A percentile compares a stretch with the other conserved stretches of the same genome.
Conservation (phyloP, 305 asterid genomes). For the Fraxinus greggii region DNA sequence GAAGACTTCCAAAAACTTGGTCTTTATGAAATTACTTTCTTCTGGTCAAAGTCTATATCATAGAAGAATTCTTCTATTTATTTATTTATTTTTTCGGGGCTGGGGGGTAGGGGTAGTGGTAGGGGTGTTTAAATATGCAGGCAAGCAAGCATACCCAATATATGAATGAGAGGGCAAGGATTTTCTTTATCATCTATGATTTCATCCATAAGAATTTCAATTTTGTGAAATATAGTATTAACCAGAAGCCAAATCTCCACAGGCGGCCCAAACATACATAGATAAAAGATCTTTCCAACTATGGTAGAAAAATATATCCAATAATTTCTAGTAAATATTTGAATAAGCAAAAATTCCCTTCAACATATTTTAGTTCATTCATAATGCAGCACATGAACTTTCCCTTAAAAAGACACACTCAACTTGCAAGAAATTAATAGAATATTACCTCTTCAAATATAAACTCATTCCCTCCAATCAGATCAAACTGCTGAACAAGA, state of each 20-base stretch:
- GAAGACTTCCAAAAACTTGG: not conserved
- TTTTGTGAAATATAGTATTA: not conserved
- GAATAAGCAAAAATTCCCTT: constrained; percentile 7
- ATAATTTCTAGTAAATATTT: not conserved
- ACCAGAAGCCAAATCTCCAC: not conserved
- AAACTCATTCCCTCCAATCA: constrained; percentile 90
- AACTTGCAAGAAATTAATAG: constrained; percentile 24
- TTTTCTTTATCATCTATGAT: not conserved
- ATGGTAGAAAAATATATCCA: not conserved
- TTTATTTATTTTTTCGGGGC: not conserved
- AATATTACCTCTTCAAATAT: constrained; percentile 80
- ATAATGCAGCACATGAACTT: not conserved
- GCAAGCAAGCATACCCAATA: not conserved
- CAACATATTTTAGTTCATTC: constrained; percentile 6
- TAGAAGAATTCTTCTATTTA: not conserved
- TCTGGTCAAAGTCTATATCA: not conserved
- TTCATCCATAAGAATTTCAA: not conserved
- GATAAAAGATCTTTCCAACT: not conserved
- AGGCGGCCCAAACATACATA: not conserved
- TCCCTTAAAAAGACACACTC: constrained; percentile 15
- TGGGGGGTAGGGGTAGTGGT: not conserved
- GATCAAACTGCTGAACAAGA: constrained; percentile 83
- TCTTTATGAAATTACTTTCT: not conserved
- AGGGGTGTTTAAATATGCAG: not conserved
- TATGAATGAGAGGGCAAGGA: not conserved